phyloP scores from a whole-genome alignment of 225 moss, liverwort and hornwort species.

The Polytrichum formosum region DNA sequence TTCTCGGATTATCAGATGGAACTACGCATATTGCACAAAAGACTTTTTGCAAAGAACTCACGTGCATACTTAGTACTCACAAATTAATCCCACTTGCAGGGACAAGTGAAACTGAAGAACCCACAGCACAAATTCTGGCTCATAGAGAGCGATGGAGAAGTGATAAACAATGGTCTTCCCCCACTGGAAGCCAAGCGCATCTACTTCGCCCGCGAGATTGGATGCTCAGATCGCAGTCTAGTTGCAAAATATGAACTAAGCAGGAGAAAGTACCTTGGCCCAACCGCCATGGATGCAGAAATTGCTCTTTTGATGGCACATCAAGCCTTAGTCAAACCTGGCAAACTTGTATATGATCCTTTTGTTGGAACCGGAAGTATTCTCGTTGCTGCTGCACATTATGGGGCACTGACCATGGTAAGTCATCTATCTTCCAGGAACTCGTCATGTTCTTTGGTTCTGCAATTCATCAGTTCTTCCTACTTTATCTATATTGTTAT shows the following conservation, averaged over 20 bases:
- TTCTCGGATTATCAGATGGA: too few relatives aligned
- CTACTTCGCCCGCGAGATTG: constrained; percentile 90
- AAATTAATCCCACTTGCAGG: constrained; percentile 32
- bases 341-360: constrained; percentile 94
- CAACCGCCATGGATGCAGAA: constrained; percentile 99
- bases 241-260: constrained; percentile 84
- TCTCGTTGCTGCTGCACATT: constrained; percentile 95
- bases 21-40: too few relatives aligned
- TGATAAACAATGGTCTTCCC: constrained; percentile 78
- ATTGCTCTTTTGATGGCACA: constrained; percentile 92
- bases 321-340: constrained; percentile 82
- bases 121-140: constrained; percentile 91
- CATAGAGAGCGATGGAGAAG: constrained; percentile 77
- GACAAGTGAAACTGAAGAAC: constrained; percentile 76
- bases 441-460: neutral
- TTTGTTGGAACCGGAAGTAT: constrained; percentile 99
- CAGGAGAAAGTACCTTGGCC: constrained; percentile 81
- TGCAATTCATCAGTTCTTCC: constrained; percentile 2
- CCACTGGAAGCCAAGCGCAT: constrained; percentile 67
- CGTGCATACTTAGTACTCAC: too few relatives aligned
- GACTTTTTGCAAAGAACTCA: too few relatives aligned
- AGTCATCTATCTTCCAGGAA: constrained; percentile 8
- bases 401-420: constrained; percentile 93
- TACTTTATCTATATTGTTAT: constrained; percentile 1
- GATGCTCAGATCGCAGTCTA: constrained; percentile 73